A percentile compares a stretch with the other conserved stretches of the same genome.
Evolutionary conservation across 352 stramenopile genomes (phyloP).

Genomic region (Phytophthora idaei): DNA sequence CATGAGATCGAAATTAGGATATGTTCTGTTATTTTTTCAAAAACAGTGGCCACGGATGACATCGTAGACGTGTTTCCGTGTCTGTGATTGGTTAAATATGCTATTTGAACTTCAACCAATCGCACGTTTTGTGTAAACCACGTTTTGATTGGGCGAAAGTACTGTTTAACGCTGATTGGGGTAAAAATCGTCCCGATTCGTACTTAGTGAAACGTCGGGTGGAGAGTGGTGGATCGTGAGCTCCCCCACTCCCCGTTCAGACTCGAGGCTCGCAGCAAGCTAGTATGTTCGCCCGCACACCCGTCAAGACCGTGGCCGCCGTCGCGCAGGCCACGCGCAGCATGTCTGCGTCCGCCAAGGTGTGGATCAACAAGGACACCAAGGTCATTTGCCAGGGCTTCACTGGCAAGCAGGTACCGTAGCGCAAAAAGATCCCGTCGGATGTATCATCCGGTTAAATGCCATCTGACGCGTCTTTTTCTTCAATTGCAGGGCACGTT

Average conservation of each 20-base stretch:
- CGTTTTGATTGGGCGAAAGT: neutral
- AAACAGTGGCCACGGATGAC: neutral
- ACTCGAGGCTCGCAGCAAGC: slow-evolving; percentile 15
- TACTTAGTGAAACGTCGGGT: slow-evolving; percentile 37
- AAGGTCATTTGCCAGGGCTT: slow-evolving; percentile 99
- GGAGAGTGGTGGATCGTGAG: slow-evolving; percentile 19
- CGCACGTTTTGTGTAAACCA: neutral
- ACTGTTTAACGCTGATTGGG: slow-evolving; percentile 19
- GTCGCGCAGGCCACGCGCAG: slow-evolving; percentile 53
- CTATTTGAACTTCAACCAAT: slow-evolving; percentile 1
- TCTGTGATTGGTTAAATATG: neutral
- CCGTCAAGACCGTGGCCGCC: slow-evolving; percentile 49
- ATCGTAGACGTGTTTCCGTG: neutral
- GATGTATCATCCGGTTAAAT: slow-evolving; percentile 5
- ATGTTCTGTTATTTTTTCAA: no score
- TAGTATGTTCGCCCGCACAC: slow-evolving; percentile 66
- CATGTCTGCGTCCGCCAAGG: slow-evolving; percentile 96
- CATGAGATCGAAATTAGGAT: no score
- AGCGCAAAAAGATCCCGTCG: slow-evolving; percentile 20
- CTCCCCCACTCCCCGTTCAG: slow-evolving; percentile 27
- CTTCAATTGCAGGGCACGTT: slow-evolving; percentile 93
- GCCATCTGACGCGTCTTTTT: slow-evolving; percentile 12
- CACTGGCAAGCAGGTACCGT: slow-evolving; percentile 97
- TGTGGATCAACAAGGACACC: slow-evolving; percentile 99
- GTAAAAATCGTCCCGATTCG: slow-evolving; percentile 27